Evolutionary conservation across 1,139 yeast species (phyloP), one percentile per base, ranked within the genome.

Genomic region (Yamadazyma friedrichii): DNA sequence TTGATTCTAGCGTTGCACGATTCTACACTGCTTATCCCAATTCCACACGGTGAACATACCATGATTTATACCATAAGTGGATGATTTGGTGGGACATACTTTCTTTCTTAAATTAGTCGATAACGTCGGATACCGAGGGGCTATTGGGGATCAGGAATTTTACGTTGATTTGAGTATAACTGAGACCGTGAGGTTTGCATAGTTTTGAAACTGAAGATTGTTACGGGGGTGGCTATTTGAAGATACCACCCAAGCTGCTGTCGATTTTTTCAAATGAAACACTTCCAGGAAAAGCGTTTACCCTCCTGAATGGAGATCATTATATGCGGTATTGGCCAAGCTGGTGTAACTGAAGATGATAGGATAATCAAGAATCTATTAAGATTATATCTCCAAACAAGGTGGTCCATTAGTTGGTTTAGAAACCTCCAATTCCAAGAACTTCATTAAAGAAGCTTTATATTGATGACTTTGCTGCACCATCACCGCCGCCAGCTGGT

Each of bases 101-200:
- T 91, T 86, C 59, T 93, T 89, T 61, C 71, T 93, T 40, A 93
- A 93, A 59, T 60, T 93, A 43, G 95, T 93, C 9, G 98, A 93
- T 56, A 80, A 93, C 33, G 60, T 71, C 33, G 95, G 95, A 9
- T 78, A 80, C 47, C 70, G 87, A 32, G 98, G 98, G 15, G 95
- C 93, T 1, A 51, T 93, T 0, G 93, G 98, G 98, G 98, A 93
- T 61, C 98, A 93, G 61, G 98, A 93, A 61, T 64, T 93, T 38
- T 93, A 88, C 58, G 83, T 88, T 9, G 85, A 87, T 54, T 93
- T 59, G 84, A 83, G 50, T 93, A 93, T 63, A 79, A 86, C 58
- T 98, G 93, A 62, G 98, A 93, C 60, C 77, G 98, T 20, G 83
- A 95, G 39, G 93, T 88, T 93, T 93, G 72, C 98, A 93, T 59